These are phyloP conservation scores for Epichloe coenophiala DNA, from an alignment of 2,329 filamentous ascomycete species.

Conservation along the genomic window DNA sequence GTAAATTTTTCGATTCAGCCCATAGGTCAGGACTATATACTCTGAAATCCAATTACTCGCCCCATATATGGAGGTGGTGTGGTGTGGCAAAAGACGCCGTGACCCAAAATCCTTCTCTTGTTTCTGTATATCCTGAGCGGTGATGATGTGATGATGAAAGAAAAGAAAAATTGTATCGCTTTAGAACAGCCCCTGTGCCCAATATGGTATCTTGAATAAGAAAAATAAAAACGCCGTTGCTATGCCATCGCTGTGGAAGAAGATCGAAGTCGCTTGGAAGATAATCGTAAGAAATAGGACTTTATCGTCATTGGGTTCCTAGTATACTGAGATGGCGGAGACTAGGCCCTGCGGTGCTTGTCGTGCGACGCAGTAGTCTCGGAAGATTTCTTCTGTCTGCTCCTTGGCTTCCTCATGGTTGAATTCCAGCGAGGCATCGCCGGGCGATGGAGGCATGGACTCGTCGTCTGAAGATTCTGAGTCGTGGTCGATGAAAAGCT, in stretches of 20 bases:
- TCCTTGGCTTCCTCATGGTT: constrained; percentile 39
- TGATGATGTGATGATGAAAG: constrained; percentile 1
- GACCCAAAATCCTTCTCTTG: constrained; percentile 2
- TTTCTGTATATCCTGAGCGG: constrained; percentile 7
- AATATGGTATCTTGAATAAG: constrained; percentile 14
- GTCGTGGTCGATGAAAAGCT: constrained; percentile 51
- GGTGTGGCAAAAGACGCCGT: neutral
- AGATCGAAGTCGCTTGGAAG: constrained; percentile 4
- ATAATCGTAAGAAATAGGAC: neutral
- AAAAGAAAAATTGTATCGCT: constrained; percentile 6
- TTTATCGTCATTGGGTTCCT: constrained; percentile 8
- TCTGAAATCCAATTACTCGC: neutral
- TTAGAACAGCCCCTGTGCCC: constrained; percentile 10
- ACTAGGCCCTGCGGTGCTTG: constrained; percentile 37
- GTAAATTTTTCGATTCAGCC: constrained; percentile 4
- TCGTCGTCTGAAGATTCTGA: constrained; percentile 62
- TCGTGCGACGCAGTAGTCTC: constrained; percentile 39
- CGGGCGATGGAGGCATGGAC: constrained; percentile 62
- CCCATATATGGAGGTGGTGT: constrained; percentile 1
- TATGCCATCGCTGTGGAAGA: constrained; percentile 14
- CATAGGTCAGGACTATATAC: neutral
- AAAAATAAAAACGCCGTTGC: constrained; percentile 14
- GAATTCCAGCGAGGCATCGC: constrained; percentile 44
- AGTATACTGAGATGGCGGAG: constrained; percentile 45
- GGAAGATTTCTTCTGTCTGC: constrained; percentile 33